Evolutionary conservation across 306 rosid species (phyloP), one percentile per base, ranked within the genome.

Genomic region (Cotoneaster glaucophyllus): DNA sequence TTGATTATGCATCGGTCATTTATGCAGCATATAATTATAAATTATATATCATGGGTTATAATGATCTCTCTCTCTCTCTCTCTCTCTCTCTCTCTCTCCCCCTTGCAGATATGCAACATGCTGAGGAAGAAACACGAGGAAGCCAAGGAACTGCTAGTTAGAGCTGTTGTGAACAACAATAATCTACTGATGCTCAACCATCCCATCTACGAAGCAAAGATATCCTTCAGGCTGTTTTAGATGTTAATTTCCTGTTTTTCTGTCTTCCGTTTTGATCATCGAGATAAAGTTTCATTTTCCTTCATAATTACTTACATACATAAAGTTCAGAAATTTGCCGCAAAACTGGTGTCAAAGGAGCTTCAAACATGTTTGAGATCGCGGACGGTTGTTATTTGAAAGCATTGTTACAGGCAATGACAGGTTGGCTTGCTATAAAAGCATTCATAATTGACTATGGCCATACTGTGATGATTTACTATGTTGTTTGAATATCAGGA

Each of bases 161-260:
- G 93, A 77, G 91, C 96, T 67, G n/a, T 92, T 76, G 91, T 95
- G 79, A 92, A 82, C 72, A 86, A 88, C 89, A 90, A 86, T 66
- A 82, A 84, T 85, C 84, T 95, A 79, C 87, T 95, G 84, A 90
- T 92, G 97, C 93, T 95, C 73, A 90, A 92, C 79, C 97, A 95
- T 86, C 97, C 98, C 76, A 86, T 89, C 80, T 82, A 84, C 43
- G 93, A 90, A 73, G 93, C 84, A 69, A 85, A 90, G 83, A 95
- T 92, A 95, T 95, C 98, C 97, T 95, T 67, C 67, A 45, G 72
- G 43, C 59, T 53, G 14, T 31, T 41, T 72, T 64, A 73, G 39
- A 21, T 15, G 41, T 79, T 69, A 34, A 80, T 78, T 34, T 64
- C 31, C 31, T 71, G 50, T 59, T 31, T 21, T 64, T 18, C n/a